Conservation (phyloP, 1,284 basidiomycete genomes). For the Cryptococcus sp. region DNA sequence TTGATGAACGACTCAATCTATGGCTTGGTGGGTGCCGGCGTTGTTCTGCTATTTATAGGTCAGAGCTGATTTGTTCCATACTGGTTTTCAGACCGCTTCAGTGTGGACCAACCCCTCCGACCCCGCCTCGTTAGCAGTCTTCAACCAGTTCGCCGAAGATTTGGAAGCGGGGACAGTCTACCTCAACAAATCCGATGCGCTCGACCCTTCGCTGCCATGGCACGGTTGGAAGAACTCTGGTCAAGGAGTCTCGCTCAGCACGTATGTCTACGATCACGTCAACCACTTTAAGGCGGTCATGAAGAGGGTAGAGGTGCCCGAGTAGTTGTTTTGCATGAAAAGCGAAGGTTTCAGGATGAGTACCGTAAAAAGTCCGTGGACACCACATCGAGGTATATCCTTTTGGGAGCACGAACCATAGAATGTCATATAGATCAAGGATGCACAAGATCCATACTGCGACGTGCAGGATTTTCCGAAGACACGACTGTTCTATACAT, state of each 20-base stretch:
- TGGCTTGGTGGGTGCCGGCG: conserved; percentile 60
- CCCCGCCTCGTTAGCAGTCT: conserved; percentile 62
- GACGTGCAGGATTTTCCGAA: too few relatives aligned
- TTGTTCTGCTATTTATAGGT: neutral
- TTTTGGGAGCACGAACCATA: too few relatives aligned
- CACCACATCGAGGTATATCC: too few relatives aligned
- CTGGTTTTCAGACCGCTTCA: conserved; percentile 65
- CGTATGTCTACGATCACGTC: conserved; percentile 60
- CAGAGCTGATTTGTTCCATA: conserved; percentile 1
- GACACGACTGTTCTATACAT: too few relatives aligned
- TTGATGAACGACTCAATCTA: conserved; percentile 98
- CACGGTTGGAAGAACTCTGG: conserved; percentile 92
- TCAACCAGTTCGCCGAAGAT: conserved; percentile 69
- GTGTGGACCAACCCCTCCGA: conserved; percentile 79
- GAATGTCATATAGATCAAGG: too few relatives aligned
- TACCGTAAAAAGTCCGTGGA: too few relatives aligned
- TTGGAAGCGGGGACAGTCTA: conserved; percentile 88
- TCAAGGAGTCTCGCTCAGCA: conserved; percentile 82
- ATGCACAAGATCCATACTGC: too few relatives aligned
- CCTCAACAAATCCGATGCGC: conserved; percentile 83
- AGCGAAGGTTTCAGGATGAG: too few relatives aligned
- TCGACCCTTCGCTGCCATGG: conserved; percentile 92
- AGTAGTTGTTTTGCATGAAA: neutral
- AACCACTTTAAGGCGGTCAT: conserved; percentile 44
- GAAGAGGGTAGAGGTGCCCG: conserved; percentile 23